These are phyloP conservation scores for Barnettozyma wickerhamii DNA, from an alignment of 805 yeast species.

Conservation along the genomic window DNA sequence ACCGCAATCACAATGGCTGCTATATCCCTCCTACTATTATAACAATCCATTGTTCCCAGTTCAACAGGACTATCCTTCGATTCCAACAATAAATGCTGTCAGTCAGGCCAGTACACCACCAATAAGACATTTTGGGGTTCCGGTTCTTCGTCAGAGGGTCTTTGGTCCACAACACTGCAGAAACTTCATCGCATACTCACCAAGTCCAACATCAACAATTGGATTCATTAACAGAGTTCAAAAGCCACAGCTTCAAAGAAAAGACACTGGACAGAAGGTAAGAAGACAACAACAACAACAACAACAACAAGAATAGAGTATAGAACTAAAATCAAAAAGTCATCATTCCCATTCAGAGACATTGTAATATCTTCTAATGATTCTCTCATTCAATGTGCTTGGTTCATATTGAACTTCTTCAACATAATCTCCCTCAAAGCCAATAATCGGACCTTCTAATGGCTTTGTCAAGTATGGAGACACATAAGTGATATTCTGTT, in stretches of 20 bases:
- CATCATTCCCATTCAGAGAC: conserved; percentile 26
- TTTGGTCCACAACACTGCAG: too few relatives aligned
- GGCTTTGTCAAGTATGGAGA: conserved; percentile 70
- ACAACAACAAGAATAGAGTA: too few relatives aligned
- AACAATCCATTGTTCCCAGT: neutral
- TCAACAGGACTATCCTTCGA: neutral
- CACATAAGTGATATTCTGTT: conserved; percentile 50
- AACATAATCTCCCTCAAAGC: conserved; percentile 27
- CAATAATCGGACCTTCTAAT: conserved; percentile 84
- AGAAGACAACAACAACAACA: too few relatives aligned
- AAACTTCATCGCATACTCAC: too few relatives aligned
- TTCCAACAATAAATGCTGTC: neutral
- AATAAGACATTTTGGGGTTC: neutral
- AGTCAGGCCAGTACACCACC: neutral
- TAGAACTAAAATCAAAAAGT: neutral
- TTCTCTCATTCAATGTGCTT: conserved; percentile 18
- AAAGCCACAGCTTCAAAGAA: too few relatives aligned
- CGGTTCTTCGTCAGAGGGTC: neutral
- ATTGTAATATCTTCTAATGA: conserved; percentile 16
- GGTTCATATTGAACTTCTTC: conserved; percentile 23
- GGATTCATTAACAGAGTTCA: too few relatives aligned
- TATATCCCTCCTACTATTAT: too few relatives aligned
- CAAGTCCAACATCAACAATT: too few relatives aligned
- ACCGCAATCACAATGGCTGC: too few relatives aligned
- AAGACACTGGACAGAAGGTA: too few relatives aligned